A percentile compares a stretch with the other conserved stretches of the same genome.
Evolutionary conservation across 1,139 yeast genomes (phyloP).

Genomic region (Hyphopichia fennica): DNA sequence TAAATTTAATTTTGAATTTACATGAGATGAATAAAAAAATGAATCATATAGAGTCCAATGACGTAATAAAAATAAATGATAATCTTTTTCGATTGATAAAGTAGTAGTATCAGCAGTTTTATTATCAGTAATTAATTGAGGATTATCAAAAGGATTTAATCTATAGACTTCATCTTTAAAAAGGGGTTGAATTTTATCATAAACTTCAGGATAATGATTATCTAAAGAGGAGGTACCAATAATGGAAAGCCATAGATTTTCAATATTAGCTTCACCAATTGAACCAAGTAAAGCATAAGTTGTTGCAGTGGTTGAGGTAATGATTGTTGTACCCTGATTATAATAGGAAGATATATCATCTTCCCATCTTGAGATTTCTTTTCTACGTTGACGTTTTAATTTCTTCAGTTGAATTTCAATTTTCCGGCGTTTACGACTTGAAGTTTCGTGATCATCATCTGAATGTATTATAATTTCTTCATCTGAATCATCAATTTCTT

Average conservation of each 20-base stretch:
- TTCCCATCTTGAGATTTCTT: slow-evolving; percentile 47
- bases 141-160: slow-evolving; percentile 39
- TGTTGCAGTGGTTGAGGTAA: slow-evolving; percentile 75
- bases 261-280: slow-evolving; percentile 60
- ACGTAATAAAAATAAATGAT: slow-evolving; percentile 78
- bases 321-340: slow-evolving; percentile 76
- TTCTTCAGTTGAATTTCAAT: slow-evolving; percentile 25
- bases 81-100: slow-evolving; percentile 75
- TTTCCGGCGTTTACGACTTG: slow-evolving; percentile 27
- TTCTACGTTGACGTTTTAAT: slow-evolving; percentile 30
- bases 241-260: slow-evolving; percentile 81
- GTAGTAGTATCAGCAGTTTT: slow-evolving; percentile 64
- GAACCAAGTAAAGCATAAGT: slow-evolving; percentile 77
- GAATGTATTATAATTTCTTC: slow-evolving; percentile 16
- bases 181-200: slow-evolving; percentile 69
- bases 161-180: slow-evolving; percentile 83
- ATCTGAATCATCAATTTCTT: slow-evolving; percentile 18
- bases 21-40: slow-evolving; percentile 84
- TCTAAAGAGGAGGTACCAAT: slow-evolving; percentile 87
- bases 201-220: slow-evolving; percentile 72
- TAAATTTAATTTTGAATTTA: slow-evolving; percentile 79
- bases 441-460: slow-evolving; percentile 17
- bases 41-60: slow-evolving; percentile 95
- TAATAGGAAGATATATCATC: slow-evolving; percentile 72
- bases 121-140: slow-evolving; percentile 18